phyloP scores from a whole-genome alignment of 2,329 filamentous ascomycete genomes.

The Colletotrichum salicis region DNA sequence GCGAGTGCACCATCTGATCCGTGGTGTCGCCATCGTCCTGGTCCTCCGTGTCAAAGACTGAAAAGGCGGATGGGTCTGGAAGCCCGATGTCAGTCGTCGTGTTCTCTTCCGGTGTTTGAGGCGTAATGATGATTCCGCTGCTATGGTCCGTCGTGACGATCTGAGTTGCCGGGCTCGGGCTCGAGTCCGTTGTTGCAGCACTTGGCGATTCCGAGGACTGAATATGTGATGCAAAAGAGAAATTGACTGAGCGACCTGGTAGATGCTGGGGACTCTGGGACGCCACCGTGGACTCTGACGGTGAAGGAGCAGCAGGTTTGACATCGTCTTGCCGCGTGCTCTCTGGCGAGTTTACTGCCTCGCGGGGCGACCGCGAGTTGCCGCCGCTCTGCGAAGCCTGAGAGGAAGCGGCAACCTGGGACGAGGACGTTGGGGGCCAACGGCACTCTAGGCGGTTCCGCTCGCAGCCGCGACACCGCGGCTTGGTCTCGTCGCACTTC shows the following conservation, averaged over 20 bases:
- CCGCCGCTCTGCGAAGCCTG: not conserved
- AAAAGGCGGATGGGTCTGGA: not conserved
- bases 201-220: slow-evolving; percentile 1
- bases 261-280: not conserved
- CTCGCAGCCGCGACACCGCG: slow-evolving; percentile 51
- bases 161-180: not conserved
- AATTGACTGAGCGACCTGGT: not conserved
- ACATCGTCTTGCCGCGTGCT: not conserved
- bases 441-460: slow-evolving; percentile 39
- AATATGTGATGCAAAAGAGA: slow-evolving; percentile 13
- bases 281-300: not conserved
- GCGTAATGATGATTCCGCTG: not conserved
- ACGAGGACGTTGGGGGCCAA: slow-evolving; percentile 18
- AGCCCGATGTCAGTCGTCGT: not conserved
- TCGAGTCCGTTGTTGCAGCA: not conserved
- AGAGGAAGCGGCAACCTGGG: not conserved
- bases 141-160: not conserved
- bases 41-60: not conserved
- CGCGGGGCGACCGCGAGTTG: not conserved
- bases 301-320: not conserved
- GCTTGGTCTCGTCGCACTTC: slow-evolving; percentile 59
- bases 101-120: not conserved
- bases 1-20: not conserved
- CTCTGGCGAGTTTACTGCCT: not conserved
- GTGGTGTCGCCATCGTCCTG: not conserved